Percentiles rank a stretch among this genome's conserved stretches.
These are phyloP conservation scores for Ensete ventricosum DNA, from an alignment of 176 grass and related monocot genomes.

Conservation along the genomic window DNA sequence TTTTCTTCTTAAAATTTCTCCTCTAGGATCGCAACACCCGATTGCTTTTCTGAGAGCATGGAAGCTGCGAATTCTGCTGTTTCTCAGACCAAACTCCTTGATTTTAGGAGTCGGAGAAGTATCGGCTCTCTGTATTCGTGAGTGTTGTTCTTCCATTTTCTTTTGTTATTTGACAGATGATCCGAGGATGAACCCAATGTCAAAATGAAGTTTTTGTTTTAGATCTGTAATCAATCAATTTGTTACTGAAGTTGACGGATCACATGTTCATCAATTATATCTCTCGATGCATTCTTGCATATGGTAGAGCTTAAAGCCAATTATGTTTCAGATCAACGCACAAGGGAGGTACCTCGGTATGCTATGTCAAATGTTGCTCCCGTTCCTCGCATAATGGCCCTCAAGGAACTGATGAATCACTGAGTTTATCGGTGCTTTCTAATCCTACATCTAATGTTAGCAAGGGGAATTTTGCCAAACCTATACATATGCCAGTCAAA, in stretches of 20 bases:
- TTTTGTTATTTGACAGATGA: too few relatives aligned
- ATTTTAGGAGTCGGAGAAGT: neutral
- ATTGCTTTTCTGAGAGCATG: neutral
- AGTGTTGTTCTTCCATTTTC: neutral
- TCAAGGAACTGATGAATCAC: neutral
- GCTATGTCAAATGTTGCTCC: neutral
- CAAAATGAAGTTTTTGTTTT: too few relatives aligned
- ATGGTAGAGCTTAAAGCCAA: neutral
- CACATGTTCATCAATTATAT: too few relatives aligned
- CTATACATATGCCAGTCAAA: slow-evolving; percentile 5
- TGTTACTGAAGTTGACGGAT: too few relatives aligned
- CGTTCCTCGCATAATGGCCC: neutral
- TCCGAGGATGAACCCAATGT: too few relatives aligned
- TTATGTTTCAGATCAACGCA: neutral
- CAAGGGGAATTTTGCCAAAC: neutral
- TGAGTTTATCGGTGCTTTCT: neutral
- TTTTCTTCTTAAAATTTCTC: too few relatives aligned
- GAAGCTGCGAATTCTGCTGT: neutral
- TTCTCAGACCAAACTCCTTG: neutral
- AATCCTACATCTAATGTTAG: neutral
- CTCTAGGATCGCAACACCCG: neutral
- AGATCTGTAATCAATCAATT: too few relatives aligned
- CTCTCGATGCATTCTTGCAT: neutral
- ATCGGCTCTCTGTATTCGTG: neutral
- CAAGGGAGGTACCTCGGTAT: neutral